phyloP scores from a whole-genome alignment of 1,284 basidiomycete species.

The Neonothopanus nambi region DNA sequence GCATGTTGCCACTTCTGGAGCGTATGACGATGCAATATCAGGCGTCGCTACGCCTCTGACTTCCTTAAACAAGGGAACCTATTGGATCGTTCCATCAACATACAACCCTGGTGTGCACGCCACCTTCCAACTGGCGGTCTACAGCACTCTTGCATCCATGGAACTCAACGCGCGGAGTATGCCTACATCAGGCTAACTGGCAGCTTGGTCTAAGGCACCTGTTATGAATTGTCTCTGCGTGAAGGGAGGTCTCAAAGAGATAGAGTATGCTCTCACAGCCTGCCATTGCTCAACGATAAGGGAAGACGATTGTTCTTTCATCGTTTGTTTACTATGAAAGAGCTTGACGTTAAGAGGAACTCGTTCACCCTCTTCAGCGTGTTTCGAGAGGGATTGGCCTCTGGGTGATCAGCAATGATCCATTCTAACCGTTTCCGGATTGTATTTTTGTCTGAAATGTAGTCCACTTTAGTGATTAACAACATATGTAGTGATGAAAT shows the following conservation, averaged over 20 bases:
- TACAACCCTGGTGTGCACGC: constrained; percentile 60
- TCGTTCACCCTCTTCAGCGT: constrained; percentile 82
- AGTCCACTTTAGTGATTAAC: not conserved
- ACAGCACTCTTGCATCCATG: constrained; percentile 38
- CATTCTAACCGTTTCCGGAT: constrained; percentile 75
- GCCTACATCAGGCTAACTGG: no score
- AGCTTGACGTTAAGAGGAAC: constrained; percentile 52
- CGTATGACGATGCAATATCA: constrained; percentile 71
- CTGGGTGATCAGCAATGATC: constrained; percentile 73
- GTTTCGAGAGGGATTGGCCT: constrained; percentile 72
- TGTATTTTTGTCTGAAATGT: constrained; percentile 47
- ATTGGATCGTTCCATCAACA: constrained; percentile 74
- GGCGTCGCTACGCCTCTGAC: constrained; percentile 66
- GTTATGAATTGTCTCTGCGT: not conserved
- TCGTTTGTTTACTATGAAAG: constrained; percentile 4
- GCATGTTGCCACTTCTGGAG: constrained; percentile 69
- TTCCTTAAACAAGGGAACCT: constrained; percentile 59
- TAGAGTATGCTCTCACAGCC: no score
- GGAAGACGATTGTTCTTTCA: no score
- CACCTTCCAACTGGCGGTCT: constrained; percentile 65
- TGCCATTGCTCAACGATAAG: no score
- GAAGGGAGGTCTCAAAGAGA: not conserved
- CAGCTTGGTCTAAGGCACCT: not conserved
- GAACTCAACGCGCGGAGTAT: not conserved
- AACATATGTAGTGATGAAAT: not conserved